Percentiles rank a stretch among this genome's conserved stretches.
Evolutionary conservation across 768 basidiomycete species (phyloP).

Genomic region (Russula sp.): DNA sequence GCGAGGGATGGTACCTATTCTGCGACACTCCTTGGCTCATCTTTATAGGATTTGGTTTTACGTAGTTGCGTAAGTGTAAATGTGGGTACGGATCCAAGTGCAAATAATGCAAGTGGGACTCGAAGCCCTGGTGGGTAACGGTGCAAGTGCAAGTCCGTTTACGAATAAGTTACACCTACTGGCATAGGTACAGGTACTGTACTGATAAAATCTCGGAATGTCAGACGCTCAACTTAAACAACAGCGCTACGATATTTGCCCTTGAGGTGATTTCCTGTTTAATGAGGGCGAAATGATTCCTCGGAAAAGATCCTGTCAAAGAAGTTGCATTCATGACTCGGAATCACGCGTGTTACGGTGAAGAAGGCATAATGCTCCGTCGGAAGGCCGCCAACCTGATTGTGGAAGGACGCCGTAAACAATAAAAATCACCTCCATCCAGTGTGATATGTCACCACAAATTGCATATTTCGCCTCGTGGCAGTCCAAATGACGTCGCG

Average conservation of each 20-base stretch:
- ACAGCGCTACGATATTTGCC: not conserved
- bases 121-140: too few relatives aligned
- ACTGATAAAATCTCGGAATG: not conserved
- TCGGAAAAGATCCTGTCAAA: not conserved
- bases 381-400: not conserved
- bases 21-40: not conserved
- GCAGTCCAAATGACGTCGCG: not conserved
- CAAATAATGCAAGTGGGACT: not conserved
- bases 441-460: not conserved
- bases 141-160: not conserved
- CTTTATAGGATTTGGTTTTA: not conserved
- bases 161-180: too few relatives aligned
- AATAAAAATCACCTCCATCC: not conserved
- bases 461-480: not conserved
- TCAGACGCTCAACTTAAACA: not conserved
- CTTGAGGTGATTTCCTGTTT: not conserved
- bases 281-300: not conserved
- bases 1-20: not conserved
- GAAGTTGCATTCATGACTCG: not conserved
- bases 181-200: not conserved
- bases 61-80: not conserved
- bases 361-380: not conserved
- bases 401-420: not conserved
- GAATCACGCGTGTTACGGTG: not conserved
- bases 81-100: not conserved